Percentiles rank a stretch among this genome's conserved stretches.
Evolutionary conservation across 2,329 filamentous ascomycete species (phyloP).

Genomic region (Ciborinia camelliae): DNA sequence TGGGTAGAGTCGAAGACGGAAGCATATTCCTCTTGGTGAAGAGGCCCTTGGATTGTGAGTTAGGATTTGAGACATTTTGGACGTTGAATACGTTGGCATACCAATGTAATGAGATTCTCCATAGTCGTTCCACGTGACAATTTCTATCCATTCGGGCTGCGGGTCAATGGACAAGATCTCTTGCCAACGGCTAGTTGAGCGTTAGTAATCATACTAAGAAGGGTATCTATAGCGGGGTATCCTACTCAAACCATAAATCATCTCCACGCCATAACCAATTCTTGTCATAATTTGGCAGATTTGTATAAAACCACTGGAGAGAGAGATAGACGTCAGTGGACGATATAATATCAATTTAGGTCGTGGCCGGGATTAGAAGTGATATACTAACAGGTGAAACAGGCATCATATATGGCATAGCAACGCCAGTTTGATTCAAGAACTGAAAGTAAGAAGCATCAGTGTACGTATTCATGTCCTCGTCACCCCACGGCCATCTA

Average conservation of each 20-base stretch:
- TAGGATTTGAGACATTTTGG: background rate
- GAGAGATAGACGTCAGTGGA: background rate
- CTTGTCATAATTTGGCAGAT: background rate
- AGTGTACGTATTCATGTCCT: background rate
- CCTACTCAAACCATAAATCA: background rate
- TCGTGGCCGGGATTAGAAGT: background rate
- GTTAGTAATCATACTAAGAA: background rate
- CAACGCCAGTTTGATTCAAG: background rate
- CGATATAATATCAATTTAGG: background rate
- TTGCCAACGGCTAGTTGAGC: background rate
- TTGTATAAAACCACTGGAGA: conserved; percentile 4
- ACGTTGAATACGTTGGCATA: background rate
- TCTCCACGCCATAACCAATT: conserved; percentile 8
- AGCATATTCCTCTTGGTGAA: background rate
- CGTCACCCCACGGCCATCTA: conserved; percentile 5
- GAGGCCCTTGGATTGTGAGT: background rate
- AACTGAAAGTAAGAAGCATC: conserved; percentile 1
- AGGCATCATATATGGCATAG: background rate
- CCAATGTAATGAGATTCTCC: conserved; percentile 12
- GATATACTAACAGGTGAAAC: background rate
- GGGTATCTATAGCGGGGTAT: background rate
- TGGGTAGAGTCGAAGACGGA: background rate
- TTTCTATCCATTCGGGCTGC: conserved; percentile 8
- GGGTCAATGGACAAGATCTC: background rate
- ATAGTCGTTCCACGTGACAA: conserved; percentile 1